phyloP scores from a whole-genome alignment of 768 basidiomycete genomes.

The Podaxis carcinomalis region DNA sequence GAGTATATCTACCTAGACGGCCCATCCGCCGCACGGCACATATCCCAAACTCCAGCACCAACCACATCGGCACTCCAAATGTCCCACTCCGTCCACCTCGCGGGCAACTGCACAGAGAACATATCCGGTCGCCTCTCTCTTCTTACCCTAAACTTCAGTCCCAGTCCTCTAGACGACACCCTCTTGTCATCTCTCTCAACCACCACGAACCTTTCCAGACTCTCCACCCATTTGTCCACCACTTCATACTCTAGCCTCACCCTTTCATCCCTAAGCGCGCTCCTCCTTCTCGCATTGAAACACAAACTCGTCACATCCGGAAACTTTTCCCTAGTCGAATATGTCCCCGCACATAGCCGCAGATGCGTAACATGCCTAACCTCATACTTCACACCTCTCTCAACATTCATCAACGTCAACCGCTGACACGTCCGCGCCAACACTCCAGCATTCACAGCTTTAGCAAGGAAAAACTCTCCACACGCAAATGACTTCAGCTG shows the following conservation, averaged over 20 bases:
- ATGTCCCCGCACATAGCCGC: constrained; percentile 4
- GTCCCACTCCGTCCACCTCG: constrained; percentile 28
- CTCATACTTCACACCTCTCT: not conserved
- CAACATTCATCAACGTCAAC: constrained; percentile 7
- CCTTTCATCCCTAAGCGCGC: constrained; percentile 1
- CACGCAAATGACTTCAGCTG: constrained; percentile 5
- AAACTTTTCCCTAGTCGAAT: constrained; percentile 2
- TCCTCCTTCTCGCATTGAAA: constrained; percentile 5
- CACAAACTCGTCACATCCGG: constrained; percentile 5
- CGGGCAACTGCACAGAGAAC: constrained; percentile 15
- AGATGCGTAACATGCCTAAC: not conserved
- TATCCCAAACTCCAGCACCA: constrained; percentile 28
- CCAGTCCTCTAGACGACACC: not conserved
- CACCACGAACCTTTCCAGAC: not conserved
- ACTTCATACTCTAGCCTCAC: constrained; percentile 1
- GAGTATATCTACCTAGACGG: not conserved
- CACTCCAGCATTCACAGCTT: not conserved
- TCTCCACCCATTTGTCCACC: constrained; percentile 6
- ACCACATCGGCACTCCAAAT: constrained; percentile 31
- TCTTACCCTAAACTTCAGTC: not conserved
- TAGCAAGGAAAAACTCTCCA: constrained; percentile 1
- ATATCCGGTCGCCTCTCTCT: constrained; percentile 5
- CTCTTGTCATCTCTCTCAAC: constrained; percentile 4
- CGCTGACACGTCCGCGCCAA: not conserved
- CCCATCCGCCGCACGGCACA: constrained; percentile 14